Percentiles rank a stretch among this genome's conserved stretches.
These are phyloP conservation scores for Hygrophila difformis DNA, from an alignment of 257 asterid genomes.

Conservation along the genomic window DNA sequence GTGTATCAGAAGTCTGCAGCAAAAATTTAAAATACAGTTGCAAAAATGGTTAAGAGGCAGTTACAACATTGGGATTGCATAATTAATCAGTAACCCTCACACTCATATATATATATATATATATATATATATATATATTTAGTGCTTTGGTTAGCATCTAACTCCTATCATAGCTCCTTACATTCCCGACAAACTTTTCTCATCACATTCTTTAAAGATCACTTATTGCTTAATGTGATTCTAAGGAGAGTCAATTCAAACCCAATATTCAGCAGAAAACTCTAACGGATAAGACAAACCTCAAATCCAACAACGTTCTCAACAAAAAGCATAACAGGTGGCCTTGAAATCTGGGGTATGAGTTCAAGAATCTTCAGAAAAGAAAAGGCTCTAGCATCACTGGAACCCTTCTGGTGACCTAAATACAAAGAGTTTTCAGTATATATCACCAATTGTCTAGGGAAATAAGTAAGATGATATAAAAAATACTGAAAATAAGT, in stretches of 20 bases:
- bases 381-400: slow-evolving; percentile 88
- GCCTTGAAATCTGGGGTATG: slow-evolving; percentile 52
- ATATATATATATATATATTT: not conserved
- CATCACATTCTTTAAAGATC: not conserved
- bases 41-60: slow-evolving; percentile 8
- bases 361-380: slow-evolving; percentile 78
- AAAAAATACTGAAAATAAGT: not conserved
- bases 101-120: not conserved
- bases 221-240: not conserved
- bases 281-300: slow-evolving; percentile 37
- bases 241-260: not conserved
- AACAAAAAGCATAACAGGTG: slow-evolving; percentile 80
- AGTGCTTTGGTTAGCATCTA: not conserved
- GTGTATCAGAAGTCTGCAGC: slow-evolving; percentile 89
- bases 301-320: slow-evolving; percentile 99
- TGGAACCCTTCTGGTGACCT: slow-evolving; percentile 94
- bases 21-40: slow-evolving; percentile 12
- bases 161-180: not conserved
- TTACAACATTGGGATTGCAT: slow-evolving; percentile 5
- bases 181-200: not conserved
- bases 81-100: not conserved
- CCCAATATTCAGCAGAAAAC: not conserved
- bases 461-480: not conserved
- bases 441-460: slow-evolving; percentile 10
- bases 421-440: slow-evolving; percentile 18